Conservation (phyloP, 1,284 basidiomycete species). For the Schizophyllum amplum region DNA sequence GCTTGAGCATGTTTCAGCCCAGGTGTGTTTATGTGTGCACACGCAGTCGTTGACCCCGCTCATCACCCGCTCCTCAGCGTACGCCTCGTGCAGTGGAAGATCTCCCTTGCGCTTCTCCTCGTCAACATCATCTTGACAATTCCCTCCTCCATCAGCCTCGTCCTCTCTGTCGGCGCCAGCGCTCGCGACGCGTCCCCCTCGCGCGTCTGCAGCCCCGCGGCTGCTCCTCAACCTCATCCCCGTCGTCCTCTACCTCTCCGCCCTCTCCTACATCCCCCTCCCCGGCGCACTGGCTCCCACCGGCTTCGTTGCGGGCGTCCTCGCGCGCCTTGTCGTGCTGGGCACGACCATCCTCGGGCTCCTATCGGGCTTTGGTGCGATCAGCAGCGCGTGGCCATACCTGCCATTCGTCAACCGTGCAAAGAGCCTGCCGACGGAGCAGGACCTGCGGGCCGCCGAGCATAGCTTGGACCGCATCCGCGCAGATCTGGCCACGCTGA, state of each 20-base stretch:
- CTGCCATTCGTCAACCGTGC: constrained; percentile 22
- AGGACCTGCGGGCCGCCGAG: constrained; percentile 40
- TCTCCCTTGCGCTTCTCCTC: constrained; percentile 52
- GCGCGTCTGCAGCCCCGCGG: constrained; percentile 22
- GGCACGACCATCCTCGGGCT: constrained; percentile 66
- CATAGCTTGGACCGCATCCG: constrained; percentile 44
- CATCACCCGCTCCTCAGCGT: constrained; percentile 27
- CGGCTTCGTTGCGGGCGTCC: constrained; percentile 34
- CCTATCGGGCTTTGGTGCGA: constrained; percentile 68
- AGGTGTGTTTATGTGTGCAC: constrained; percentile 29
- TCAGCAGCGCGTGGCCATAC: constrained; percentile 53
- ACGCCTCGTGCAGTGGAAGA: constrained; percentile 55
- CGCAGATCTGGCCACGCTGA: constrained; percentile 31
- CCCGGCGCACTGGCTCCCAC: constrained; percentile 38
- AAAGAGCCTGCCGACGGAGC: constrained; percentile 29
- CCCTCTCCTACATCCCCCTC: constrained; percentile 58
- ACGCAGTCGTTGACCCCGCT: neutral
- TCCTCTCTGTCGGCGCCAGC: constrained; percentile 34
- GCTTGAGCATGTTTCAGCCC: constrained; percentile 39
- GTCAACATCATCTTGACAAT: constrained; percentile 49
- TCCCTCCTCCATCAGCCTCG: constrained; percentile 51
- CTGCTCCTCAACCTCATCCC: constrained; percentile 39
- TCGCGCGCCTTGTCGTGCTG: constrained; percentile 63
- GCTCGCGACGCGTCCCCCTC: constrained; percentile 2
- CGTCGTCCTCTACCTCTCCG: constrained; percentile 47